Evolutionary conservation across 306 rosid species (phyloP).

Genomic region (Coriaria nepalensis): DNA sequence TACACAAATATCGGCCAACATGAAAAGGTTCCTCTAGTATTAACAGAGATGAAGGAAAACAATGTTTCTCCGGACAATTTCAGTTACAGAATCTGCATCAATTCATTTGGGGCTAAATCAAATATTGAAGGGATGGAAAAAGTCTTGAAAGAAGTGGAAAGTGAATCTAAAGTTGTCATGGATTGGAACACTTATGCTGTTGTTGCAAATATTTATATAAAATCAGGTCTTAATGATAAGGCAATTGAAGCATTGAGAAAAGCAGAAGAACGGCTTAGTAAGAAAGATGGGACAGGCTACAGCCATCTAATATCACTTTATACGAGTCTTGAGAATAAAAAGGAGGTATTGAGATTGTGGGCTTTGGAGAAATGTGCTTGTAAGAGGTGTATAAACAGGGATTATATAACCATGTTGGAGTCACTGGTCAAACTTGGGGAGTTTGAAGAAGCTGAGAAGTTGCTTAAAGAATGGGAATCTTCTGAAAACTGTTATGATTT

Average conservation of each 20-base stretch:
- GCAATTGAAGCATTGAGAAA: slow-evolving; percentile 49
- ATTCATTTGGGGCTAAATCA: slow-evolving; percentile 47
- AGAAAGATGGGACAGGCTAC: slow-evolving; percentile 50
- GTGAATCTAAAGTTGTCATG: slow-evolving; percentile 43
- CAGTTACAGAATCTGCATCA: slow-evolving; percentile 76
- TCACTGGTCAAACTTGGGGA: slow-evolving; percentile 59
- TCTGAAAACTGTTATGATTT: slow-evolving; percentile 64
- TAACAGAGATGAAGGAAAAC: slow-evolving; percentile 61
- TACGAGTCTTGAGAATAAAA: slow-evolving; percentile 37
- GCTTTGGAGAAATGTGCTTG: slow-evolving; percentile 42
- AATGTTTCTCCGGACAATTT: slow-evolving; percentile 55
- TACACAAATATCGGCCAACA: slow-evolving; percentile 51
- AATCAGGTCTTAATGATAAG: slow-evolving; percentile 29
- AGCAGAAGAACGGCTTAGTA: slow-evolving; percentile 49
- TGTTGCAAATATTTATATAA: slow-evolving; percentile 47
- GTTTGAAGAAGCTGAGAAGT: slow-evolving; percentile 55
- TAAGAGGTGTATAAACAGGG: slow-evolving; percentile 63
- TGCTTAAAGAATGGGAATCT: slow-evolving; percentile 62
- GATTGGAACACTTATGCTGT: slow-evolving; percentile 84
- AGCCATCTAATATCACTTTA: slow-evolving; percentile 62
- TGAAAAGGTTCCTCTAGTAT: slow-evolving; percentile 48
- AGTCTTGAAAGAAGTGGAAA: slow-evolving; percentile 59
- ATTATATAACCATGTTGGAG: slow-evolving; percentile 40
- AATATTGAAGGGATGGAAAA: slow-evolving; percentile 48
- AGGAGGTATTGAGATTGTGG: slow-evolving; percentile 67